Conservation (phyloP, 2,329 filamentous ascomycete genomes). For the Ophiostoma quercus region DNA sequence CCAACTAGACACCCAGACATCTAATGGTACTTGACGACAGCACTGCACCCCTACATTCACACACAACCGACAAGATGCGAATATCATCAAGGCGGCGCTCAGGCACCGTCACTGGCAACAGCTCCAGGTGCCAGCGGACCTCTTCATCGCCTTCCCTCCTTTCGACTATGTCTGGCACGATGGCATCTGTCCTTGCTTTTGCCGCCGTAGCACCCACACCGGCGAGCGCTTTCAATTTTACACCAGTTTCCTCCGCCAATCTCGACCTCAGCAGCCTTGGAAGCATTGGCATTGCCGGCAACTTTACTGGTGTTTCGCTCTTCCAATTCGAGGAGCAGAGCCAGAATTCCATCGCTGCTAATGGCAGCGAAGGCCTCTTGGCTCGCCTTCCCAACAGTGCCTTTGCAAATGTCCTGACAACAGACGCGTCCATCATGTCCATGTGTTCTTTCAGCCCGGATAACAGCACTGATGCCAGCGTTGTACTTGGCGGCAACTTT, state of each 20-base stretch:
- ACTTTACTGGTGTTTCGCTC: conserved; percentile 86
- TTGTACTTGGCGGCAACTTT: conserved; percentile 91
- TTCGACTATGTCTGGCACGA: conserved; percentile 19
- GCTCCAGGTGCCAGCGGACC: conserved; percentile 35
- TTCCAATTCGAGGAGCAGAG: conserved; percentile 81
- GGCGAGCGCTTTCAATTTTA: conserved; percentile 53
- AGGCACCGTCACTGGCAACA: conserved; percentile 29
- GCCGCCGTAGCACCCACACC: conserved; percentile 39
- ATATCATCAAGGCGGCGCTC: conserved; percentile 42
- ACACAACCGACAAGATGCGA: conserved; percentile 43
- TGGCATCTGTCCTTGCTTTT: conserved; percentile 37
- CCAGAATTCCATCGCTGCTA: conserved; percentile 59
- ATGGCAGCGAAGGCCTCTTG: conserved; percentile 77
- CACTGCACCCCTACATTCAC: not conserved
- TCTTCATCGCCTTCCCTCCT: conserved; percentile 5
- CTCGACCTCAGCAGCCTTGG: conserved; percentile 76
- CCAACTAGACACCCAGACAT: not conserved
- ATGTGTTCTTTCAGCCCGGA: conserved; percentile 75
- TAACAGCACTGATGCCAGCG: conserved; percentile 62
- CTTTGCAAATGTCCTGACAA: conserved; percentile 66
- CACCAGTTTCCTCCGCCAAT: conserved; percentile 59
- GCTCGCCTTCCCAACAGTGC: conserved; percentile 79
- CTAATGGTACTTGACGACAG: not conserved
- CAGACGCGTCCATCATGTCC: conserved; percentile 78
- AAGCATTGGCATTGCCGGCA: conserved; percentile 76